Base-by-base conservation (phyloP, 371 early-diverging fungal species). In the Batkoa obscura region DNA sequence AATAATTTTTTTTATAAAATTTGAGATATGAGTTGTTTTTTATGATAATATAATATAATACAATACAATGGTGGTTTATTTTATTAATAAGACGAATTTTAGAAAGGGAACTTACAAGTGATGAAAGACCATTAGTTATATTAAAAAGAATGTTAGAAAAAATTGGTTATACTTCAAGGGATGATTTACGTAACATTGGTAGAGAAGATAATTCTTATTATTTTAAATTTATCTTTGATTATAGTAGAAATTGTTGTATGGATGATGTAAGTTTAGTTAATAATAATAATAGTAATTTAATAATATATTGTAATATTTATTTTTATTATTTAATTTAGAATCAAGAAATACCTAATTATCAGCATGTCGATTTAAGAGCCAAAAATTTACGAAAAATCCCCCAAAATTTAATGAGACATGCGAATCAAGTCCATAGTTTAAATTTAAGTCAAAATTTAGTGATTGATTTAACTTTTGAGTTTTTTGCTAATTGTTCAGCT, bases 151-250 rank as follows among this genome's bases (percentile, higher is more conserved):
- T 77, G 23, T 60, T 88, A 39, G 74, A 80, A 58, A 80, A 83
- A 59, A 81, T 83, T 60, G 89, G 89, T 3, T 88, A 88, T 51
- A 76, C 78, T 3, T 76, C 76, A n/a, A 67, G 76, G 41, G 88
- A 90, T 63, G 78, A 74, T 52, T 68, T 90, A 30, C 80, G 84
- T 53, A 74, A 80, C 34, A 67, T 85, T 4, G 84, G 83, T 2
- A 70, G 88, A 56, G 90, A 90, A 58, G 90, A 90, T 60, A 84
- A 88, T 62, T 81, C 85, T 30, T 88, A 88, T 51, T 60, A 88
- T 17, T 78, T 79, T 62, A 78, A 85, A 23, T 87, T 88, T 59
- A 74, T 74, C 0, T 80, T 89, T 64, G 72, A 77, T 30, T 79
- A 79, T 8, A 52, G 55, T 36, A 52, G 33, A 36, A 17, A 15